Percentiles rank a stretch among this genome's conserved stretches.
These are phyloP conservation scores for Lactifluus echinatus DNA, from an alignment of 768 basidiomycete genomes.

Conservation along the genomic window DNA sequence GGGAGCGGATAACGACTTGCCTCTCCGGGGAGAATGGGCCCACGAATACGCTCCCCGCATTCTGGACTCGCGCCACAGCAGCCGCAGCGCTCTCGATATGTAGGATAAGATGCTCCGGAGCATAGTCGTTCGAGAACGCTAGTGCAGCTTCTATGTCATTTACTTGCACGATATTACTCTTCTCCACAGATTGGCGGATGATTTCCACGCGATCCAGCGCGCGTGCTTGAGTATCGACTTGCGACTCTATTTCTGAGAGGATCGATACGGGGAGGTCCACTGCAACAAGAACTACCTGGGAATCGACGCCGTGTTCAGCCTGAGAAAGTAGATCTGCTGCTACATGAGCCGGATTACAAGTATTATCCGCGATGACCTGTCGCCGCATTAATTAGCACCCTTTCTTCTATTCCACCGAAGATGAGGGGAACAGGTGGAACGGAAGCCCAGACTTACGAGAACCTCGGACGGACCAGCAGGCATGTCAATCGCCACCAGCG, in stretches of 20 bases:
- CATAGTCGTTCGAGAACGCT: conserved; percentile 91
- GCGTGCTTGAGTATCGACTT: conserved; percentile 81
- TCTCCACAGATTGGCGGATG: conserved; percentile 77
- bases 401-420: background rate
- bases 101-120: conserved; percentile 94
- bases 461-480: conserved; percentile 98
- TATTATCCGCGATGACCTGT: conserved; percentile 89
- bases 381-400: conserved; percentile 3
- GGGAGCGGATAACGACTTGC: conserved; percentile 34
- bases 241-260: conserved; percentile 68
- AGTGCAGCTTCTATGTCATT: conserved; percentile 66
- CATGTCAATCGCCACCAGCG: conserved; percentile 96
- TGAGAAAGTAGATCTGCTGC: conserved; percentile 96
- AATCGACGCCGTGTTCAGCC: conserved; percentile 97
- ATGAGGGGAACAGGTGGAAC: background rate
- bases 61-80: conserved; percentile 61
- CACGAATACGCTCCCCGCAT: conserved; percentile 95
- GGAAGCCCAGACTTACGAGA: conserved; percentile 49
- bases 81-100: conserved; percentile 69
- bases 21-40: conserved; percentile 94
- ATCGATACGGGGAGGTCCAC: conserved; percentile 55
- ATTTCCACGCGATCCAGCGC: conserved; percentile 86
- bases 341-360: conserved; percentile 80
- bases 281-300: conserved; percentile 90
- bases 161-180: conserved; percentile 82